Base-by-base conservation (phyloP, 2,329 filamentous ascomycete genomes). In the Ascochyta fabae region DNA sequence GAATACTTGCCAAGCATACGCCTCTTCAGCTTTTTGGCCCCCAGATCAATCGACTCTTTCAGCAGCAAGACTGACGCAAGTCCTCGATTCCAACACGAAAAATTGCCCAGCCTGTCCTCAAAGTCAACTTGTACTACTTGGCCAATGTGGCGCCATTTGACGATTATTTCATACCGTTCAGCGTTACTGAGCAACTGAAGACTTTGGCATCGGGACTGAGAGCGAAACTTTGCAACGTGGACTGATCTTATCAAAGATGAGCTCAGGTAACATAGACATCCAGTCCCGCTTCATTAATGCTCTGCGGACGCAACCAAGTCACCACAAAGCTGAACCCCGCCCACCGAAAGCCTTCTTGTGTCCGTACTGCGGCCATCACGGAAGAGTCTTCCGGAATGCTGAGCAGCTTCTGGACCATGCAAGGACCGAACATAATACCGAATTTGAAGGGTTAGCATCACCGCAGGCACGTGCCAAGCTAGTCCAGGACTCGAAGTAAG, bases 351-450 rank as follows among this genome's bases (percentile, higher is more conserved):
- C 61, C 22, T 45, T 73, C 6, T 47, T 62, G 1, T 76, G 73
- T 56, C 73, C 74, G 1, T 75, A 68, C 41, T 66, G 66, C 24
- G 52, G 48, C 5, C 66, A 70, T 23, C 50, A 64, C 8, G 67
- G 66, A 1, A 60, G 67, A 1, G 66, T 71, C 0, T 76, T 76
- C 53, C 69, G 70, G 9, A 61, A 9, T 29, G 16, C 66, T 1
- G 62, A 68, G 12, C 66, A 70, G 27, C 54, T 75, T 0, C 59
- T 58, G 29, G 46, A 54, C 27, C 73, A 76, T 51, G 67, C 60
- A 8, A 65, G 49, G n/a, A 39, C 55, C 2, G 68, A 74, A 8
- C 74, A 76, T 58, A 41, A 51, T 7, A 41, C 60, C 1, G 53
- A 64, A 6, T 34, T 75, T n/a, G 41, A 59, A 9, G 61, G 47